Percentiles rank a stretch among this genome's conserved stretches.
Evolutionary conservation across 2,329 filamentous ascomycete species (phyloP).

Genomic region (Aureobasidium mangrovei): DNA sequence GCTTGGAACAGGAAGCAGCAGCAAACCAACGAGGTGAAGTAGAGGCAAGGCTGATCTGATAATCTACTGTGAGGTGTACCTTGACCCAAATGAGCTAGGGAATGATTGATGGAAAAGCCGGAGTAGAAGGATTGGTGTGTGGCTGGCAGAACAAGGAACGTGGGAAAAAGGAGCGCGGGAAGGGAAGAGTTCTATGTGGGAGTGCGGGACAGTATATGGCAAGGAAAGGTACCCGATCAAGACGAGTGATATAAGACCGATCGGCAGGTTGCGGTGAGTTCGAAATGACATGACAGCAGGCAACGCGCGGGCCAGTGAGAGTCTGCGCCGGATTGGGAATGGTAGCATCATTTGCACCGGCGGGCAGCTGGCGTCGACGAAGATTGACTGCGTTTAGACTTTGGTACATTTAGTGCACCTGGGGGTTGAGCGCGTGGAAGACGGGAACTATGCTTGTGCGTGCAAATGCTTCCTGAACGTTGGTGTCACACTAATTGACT

Average conservation of each 20-base stretch:
- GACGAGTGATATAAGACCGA: slow-evolving; percentile 16
- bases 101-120: background rate
- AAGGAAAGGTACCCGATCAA: slow-evolving; percentile 10
- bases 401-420: slow-evolving; percentile 12
- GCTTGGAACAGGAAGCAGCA: background rate
- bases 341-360: slow-evolving; percentile 9
- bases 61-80: background rate
- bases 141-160: background rate
- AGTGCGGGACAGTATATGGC: slow-evolving; percentile 7
- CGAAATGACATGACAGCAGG: slow-evolving; percentile 16
- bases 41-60: background rate
- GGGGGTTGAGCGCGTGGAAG: slow-evolving; percentile 3
- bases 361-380: slow-evolving; percentile 9
- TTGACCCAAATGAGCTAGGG: background rate
- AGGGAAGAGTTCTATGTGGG: slow-evolving; percentile 2
- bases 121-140: background rate
- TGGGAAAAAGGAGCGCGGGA: slow-evolving; percentile 2
- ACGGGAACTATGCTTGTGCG: slow-evolving; percentile 13
- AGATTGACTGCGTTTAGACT: slow-evolving; percentile 13
- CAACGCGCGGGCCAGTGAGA: slow-evolving; percentile 10
- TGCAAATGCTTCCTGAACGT: slow-evolving; percentile 11
- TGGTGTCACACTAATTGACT: slow-evolving; percentile 13
- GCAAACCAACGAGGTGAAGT: background rate
- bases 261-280: slow-evolving; percentile 15
- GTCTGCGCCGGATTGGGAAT: slow-evolving; percentile 10